phyloP scores from a whole-genome alignment of 768 basidiomycete species.

The Lactifluus pinguis region DNA sequence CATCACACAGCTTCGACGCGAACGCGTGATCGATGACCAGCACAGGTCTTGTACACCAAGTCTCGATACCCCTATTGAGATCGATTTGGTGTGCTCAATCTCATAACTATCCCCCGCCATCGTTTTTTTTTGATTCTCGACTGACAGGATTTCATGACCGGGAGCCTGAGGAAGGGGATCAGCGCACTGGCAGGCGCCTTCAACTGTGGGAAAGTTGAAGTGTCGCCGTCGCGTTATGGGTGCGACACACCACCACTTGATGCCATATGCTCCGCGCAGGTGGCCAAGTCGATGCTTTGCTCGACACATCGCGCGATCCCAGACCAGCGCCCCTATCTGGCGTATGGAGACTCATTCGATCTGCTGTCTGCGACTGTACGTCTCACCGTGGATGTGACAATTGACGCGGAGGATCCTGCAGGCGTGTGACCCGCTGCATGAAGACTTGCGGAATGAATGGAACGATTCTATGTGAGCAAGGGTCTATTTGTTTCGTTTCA shows the following conservation, averaged over 20 bases:
- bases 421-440: not conserved
- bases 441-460: too few species aligned
- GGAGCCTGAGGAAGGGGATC: not conserved
- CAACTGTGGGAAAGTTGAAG: slow-evolving; percentile 1
- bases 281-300: not conserved
- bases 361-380: not conserved
- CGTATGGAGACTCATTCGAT: not conserved
- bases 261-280: too few species aligned
- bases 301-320: not conserved
- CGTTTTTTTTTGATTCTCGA: not conserved
- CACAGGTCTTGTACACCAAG: not conserved
- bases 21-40: slow-evolving; percentile 1
- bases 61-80: not conserved
- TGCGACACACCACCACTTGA: too few species aligned
- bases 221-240: not conserved
- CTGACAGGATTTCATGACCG: not conserved
- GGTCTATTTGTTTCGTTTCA: too few species aligned
- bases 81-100: not conserved
- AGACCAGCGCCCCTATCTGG: not conserved
- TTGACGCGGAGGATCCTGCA: not conserved
- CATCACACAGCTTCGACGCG: not conserved
- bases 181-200: not conserved
- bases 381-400: not conserved
- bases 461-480: too few species aligned
- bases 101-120: not conserved